Conservation (phyloP, 129 eudicot genomes). For the carrot (Daucus carota) region DH1_v3.0 NC_030388.2:2112001-2112500, state of each 20-base stretch:
- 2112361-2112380: conserved; percentile 9
- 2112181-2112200: neutral
- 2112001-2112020: no score
- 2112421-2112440: neutral
- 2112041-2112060: no score
- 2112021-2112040: no score
- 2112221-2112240: neutral
- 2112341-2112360: conserved; percentile 75
- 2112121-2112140: no score
- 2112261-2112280: conserved; percentile 73
- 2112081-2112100: no score
- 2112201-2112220: neutral
- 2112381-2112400: conserved; percentile 7
- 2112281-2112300: conserved; percentile 68
- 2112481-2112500: conserved; percentile 3
- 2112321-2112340: conserved; percentile 68
- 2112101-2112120: no score
- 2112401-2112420: neutral
- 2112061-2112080: no score
- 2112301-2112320: conserved; percentile 68
- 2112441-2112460: neutral
- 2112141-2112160: no score
- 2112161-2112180: no score
- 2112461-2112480: neutral
- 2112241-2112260: neutral